Evolutionary conservation across 2,329 filamentous ascomycete genomes (phyloP).

Genomic region (Coleophoma eucalyptorum): DNA sequence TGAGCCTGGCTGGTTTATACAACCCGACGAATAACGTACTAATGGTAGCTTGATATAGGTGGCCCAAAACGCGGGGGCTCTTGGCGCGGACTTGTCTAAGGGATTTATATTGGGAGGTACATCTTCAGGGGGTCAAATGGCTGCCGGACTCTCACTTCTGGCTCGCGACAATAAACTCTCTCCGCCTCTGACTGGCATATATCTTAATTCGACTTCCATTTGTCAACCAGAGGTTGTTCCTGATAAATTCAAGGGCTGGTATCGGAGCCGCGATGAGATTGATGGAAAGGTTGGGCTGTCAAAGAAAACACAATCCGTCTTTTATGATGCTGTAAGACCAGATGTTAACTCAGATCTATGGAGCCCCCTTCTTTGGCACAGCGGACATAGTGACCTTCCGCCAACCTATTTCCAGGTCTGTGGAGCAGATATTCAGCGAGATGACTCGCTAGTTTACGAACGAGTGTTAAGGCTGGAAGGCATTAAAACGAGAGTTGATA

Average conservation of each 20-base stretch:
- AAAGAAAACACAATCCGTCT: background rate
- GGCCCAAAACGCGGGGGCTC: slow-evolving; percentile 30
- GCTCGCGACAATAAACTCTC: slow-evolving; percentile 33
- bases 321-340: slow-evolving; percentile 14
- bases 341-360: slow-evolving; percentile 22
- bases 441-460: slow-evolving; percentile 12
- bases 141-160: slow-evolving; percentile 31
- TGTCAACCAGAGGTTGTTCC: background rate
- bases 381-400: slow-evolving; percentile 22
- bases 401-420: slow-evolving; percentile 21
- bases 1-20: background rate
- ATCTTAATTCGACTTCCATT: slow-evolving; percentile 20
- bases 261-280: background rate
- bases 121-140: slow-evolving; percentile 38
- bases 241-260: background rate
- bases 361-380: slow-evolving; percentile 28
- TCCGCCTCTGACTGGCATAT: slow-evolving; percentile 39
- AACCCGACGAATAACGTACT: too few species aligned
- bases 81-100: slow-evolving; percentile 32
- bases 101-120: slow-evolving; percentile 42
- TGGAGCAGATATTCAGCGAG: slow-evolving; percentile 22
- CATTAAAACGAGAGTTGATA: background rate
- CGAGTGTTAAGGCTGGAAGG: background rate
- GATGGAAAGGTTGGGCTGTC: background rate
- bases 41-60: slow-evolving; percentile 39